Evolutionary conservation across 1,284 basidiomycete species (phyloP).

Genomic region (Ceratobasidium theobromae): DNA sequence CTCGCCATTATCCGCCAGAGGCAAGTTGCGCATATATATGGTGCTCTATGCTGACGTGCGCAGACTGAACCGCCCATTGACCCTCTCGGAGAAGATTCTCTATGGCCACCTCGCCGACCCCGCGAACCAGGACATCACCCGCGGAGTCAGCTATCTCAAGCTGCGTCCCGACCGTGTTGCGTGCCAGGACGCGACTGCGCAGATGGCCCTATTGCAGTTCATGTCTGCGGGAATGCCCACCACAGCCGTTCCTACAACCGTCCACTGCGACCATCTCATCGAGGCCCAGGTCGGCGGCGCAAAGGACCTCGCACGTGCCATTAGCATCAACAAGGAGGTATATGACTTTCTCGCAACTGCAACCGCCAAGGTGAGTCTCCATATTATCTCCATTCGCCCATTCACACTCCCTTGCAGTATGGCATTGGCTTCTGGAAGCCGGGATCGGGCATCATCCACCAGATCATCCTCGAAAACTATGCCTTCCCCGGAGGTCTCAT

Average conservation of each 20-base stretch:
- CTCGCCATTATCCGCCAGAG: constrained; percentile 79
- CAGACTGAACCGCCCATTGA: constrained; percentile 90
- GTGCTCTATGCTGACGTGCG: not conserved
- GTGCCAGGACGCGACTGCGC: constrained; percentile 97
- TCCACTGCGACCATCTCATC: constrained; percentile 99
- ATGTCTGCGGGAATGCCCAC: constrained; percentile 99
- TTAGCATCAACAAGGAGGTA: constrained; percentile 97
- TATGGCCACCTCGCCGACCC: constrained; percentile 98
- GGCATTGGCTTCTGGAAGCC: constrained; percentile 93
- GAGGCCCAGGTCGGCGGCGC: constrained; percentile 94
- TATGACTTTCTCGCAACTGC: constrained; percentile 99
- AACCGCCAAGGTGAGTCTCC: constrained; percentile 75
- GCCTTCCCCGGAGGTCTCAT: constrained; percentile 87
- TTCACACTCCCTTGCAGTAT: constrained; percentile 63
- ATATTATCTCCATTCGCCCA: constrained; percentile 13
- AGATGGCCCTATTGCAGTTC: constrained; percentile 99
- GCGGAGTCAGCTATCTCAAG: constrained; percentile 92
- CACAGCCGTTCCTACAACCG: constrained; percentile 95
- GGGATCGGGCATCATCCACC: constrained; percentile 95
- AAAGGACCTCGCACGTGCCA: constrained; percentile 91
- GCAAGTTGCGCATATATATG: constrained; percentile 49
- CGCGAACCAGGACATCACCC: constrained; percentile 81
- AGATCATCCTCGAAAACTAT: constrained; percentile 98
- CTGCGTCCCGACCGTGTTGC: constrained; percentile 97
- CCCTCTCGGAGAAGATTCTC: constrained; percentile 96